These are phyloP conservation scores for Ogataea hybrid DNA, from an alignment of 1,139 yeast genomes.

Conservation along the genomic window DNA sequence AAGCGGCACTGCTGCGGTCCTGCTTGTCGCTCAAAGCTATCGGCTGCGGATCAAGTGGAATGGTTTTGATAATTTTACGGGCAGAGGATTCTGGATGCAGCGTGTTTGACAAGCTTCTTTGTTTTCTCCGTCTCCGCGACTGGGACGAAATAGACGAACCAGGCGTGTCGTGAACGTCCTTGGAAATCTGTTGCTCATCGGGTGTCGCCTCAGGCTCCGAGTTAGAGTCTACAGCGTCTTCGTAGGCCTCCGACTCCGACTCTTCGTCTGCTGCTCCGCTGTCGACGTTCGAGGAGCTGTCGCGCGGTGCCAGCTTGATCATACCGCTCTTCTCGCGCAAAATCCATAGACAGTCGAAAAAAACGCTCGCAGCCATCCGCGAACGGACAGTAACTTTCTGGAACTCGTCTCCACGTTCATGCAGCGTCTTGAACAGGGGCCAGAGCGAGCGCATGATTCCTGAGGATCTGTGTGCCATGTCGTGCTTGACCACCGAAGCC, in stretches of 20 bases:
- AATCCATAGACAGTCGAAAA: slow-evolving; percentile 85
- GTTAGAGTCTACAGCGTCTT: slow-evolving; percentile 21
- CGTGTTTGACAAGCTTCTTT: slow-evolving; percentile 51
- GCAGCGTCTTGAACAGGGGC: slow-evolving; percentile 70
- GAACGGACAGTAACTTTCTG: slow-evolving; percentile 61
- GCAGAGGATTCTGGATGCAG: slow-evolving; percentile 69
- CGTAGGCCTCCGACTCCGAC: slow-evolving; percentile 26
- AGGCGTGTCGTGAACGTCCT: slow-evolving; percentile 14
- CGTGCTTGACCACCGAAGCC: slow-evolving; percentile 87
- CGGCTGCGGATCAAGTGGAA: slow-evolving; percentile 82
- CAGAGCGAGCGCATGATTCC: slow-evolving; percentile 95
- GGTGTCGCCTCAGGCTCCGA: slow-evolving; percentile 13
- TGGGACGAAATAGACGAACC: slow-evolving; percentile 31
- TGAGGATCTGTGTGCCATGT: slow-evolving; percentile 87
- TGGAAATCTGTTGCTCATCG: neutral
- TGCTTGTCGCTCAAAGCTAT: slow-evolving; percentile 36
- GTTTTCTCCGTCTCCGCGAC: slow-evolving; percentile 38
- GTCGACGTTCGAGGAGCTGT: slow-evolving; percentile 26
- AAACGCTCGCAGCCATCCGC: slow-evolving; percentile 88
- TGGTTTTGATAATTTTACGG: slow-evolving; percentile 67
- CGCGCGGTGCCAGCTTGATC: slow-evolving; percentile 51
- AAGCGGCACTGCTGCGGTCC: slow-evolving; percentile 20
- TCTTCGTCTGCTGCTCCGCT: slow-evolving; percentile 30
- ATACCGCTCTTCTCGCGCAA: slow-evolving; percentile 85
- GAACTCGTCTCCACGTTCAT: slow-evolving; percentile 36